Evolutionary conservation across 106 monocot species (phyloP).

Genomic region (Alisma plantagoaquatica): DNA sequence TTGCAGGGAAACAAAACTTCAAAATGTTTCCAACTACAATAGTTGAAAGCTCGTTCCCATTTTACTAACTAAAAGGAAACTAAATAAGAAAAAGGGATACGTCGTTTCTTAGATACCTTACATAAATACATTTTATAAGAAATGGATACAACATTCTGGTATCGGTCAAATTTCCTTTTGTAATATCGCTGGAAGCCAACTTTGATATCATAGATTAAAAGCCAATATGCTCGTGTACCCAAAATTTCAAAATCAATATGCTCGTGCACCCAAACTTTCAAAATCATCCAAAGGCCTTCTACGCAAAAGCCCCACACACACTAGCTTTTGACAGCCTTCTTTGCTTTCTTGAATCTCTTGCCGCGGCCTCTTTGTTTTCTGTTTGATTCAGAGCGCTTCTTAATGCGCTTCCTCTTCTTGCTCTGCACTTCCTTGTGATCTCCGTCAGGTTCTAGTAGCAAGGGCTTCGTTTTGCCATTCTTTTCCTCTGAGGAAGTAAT

Average conservation of each 20-base stretch:
- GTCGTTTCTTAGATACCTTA: too few species aligned
- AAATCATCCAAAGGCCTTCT: not conserved
- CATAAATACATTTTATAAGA: too few species aligned
- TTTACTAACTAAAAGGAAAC: too few species aligned
- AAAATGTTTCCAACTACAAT: too few species aligned
- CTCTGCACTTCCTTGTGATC: not conserved
- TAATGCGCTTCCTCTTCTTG: conserved; percentile 19
- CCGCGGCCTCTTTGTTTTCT: not conserved
- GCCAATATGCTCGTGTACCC: not conserved
- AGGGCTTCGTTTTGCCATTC: not conserved
- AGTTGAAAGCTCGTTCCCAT: too few species aligned
- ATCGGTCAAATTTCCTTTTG: not conserved
- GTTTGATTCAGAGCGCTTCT: not conserved
- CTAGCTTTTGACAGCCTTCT: too few species aligned
- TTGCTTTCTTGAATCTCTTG: conserved; percentile 3
- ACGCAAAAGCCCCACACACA: not conserved
- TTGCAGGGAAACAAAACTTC: too few species aligned
- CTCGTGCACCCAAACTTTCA: not conserved
- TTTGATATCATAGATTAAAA: too few species aligned
- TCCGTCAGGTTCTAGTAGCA: not conserved
- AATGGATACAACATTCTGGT: too few species aligned
- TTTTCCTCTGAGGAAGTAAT: conserved; percentile 13
- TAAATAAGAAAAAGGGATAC: too few species aligned
- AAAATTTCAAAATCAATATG: not conserved
- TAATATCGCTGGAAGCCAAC: not conserved